A percentile compares a stretch with the other conserved stretches of the same genome.
phyloP scores from a whole-genome alignment of 2,329 filamentous ascomycete species.

The Calonectria ilicicola region DNA sequence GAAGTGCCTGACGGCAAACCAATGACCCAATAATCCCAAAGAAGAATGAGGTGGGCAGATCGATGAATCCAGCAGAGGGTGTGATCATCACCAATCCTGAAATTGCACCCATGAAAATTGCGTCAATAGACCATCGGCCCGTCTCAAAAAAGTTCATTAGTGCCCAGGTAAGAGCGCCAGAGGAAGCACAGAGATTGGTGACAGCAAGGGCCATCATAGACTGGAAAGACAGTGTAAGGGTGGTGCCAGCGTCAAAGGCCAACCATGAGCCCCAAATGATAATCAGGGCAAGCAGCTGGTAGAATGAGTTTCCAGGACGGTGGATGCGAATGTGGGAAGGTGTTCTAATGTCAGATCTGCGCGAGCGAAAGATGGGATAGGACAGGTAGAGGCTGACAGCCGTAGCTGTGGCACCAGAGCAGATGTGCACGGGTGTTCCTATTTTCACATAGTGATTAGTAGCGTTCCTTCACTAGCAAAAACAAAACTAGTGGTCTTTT shows the following conservation, averaged over 20 bases:
- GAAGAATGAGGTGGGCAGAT: conserved; percentile 60
- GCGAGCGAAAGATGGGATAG: conserved; percentile 30
- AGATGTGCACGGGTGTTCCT: conserved; percentile 31
- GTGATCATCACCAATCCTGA: conserved; percentile 65
- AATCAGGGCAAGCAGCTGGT: conserved; percentile 27
- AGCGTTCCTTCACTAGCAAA: not conserved
- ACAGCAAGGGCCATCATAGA: conserved; percentile 32
- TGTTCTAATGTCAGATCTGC: conserved; percentile 16
- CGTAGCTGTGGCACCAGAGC: conserved; percentile 28
- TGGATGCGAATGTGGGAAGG: conserved; percentile 29
- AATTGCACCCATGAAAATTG: conserved; percentile 65
- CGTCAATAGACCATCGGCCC: conserved; percentile 58
- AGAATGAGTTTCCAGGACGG: conserved; percentile 31
- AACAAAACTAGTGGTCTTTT: not conserved
- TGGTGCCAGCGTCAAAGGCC: conserved; percentile 31
- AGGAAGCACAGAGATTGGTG: conserved; percentile 28
- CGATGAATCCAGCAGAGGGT: conserved; percentile 58
- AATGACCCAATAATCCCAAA: conserved; percentile 61
- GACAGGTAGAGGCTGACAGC: conserved; percentile 32
- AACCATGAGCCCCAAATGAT: conserved; percentile 36
- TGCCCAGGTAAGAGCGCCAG: conserved; percentile 27
- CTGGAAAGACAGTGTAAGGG: conserved; percentile 29
- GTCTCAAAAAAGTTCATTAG: conserved; percentile 30
- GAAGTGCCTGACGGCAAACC: conserved; percentile 56
- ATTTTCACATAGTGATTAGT: not conserved